Conservation (phyloP, 306 rosid genomes). For the Quercus suber region DNA sequence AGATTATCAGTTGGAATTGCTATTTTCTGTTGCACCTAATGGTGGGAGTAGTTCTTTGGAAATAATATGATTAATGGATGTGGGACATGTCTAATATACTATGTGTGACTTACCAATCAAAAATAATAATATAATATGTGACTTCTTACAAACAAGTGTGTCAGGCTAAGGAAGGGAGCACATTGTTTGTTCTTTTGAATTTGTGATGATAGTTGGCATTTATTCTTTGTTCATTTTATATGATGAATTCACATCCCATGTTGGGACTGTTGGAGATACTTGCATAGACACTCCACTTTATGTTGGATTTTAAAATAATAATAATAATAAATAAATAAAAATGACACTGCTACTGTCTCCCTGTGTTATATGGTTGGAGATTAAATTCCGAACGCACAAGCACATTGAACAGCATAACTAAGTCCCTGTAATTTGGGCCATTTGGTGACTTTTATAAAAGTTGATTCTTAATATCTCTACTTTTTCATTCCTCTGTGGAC, state of each 20-base stretch:
- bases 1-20: background rate
- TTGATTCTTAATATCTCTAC: background rate
- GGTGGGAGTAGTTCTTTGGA: background rate
- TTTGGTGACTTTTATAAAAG: background rate
- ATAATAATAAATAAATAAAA: no score
- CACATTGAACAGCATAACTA: background rate
- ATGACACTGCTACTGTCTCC: background rate
- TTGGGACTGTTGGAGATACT: background rate
- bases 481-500: background rate
- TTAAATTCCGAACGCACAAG: background rate
- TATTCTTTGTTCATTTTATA: background rate
- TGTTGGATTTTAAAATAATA: background rate
- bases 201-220: background rate
- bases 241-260: background rate
- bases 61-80: background rate
- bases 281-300: background rate
- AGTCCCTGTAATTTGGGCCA: background rate
- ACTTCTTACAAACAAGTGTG: background rate
- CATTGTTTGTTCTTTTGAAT: background rate
- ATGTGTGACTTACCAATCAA: no score
- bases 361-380: no score
- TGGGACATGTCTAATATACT: background rate
- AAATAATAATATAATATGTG: no score
- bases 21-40: background rate
- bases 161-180: background rate